Evolutionary conservation across 2,329 filamentous ascomycete species (phyloP), one percentile per base, ranked within the genome.

Genomic region (Apiospora malaysiana): DNA sequence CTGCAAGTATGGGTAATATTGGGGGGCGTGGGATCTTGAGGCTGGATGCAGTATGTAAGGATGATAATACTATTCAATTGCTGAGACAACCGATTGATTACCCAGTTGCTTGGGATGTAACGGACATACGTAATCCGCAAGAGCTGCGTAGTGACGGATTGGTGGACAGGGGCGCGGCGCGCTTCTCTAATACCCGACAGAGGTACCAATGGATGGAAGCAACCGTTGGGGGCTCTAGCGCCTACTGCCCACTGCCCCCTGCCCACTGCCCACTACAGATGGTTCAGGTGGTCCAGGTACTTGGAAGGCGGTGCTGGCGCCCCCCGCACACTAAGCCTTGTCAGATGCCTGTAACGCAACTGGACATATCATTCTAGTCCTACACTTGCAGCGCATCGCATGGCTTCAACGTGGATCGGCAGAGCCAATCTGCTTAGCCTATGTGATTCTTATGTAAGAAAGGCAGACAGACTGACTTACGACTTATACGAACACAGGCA

Each of bases 381-480:
- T 51, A n/a, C 51, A 59, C 51, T 59, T 32, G 51, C 51, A 59
- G 51, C 51, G 32, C 51, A 59, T 59, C 27, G 51, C 32, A 32
- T 32, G 32, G 32, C 32, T 32, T 59, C 51, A 59, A 59, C 51
- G 51, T 21, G 21, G 51, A 59, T 59, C 51, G 51, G 16, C 51
- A 59, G 4, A 32, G 9, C 47, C 47, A 49, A 23, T 25, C n/a
- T 25, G 9, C 47, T 23, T 12, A 10, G 4, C 51, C 16, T 37
- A 59, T 7, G 27, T 37, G 25, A 59, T 32, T 16, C 25, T 32
- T 9, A 56, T 7, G 16, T 21, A 27, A 32, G 7, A 21, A 21
- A 56, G 51, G 16, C 14, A 37, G 27, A 6, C 14, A 32, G 51
- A 21, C 49, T 40, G n/a, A 32, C 32, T 40, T 23, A 63, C 49